Evolutionary conservation across 2,329 filamentous ascomycete genomes (phyloP), one percentile per base, ranked within the genome.

Genomic region (Ramularia endophylla): DNA sequence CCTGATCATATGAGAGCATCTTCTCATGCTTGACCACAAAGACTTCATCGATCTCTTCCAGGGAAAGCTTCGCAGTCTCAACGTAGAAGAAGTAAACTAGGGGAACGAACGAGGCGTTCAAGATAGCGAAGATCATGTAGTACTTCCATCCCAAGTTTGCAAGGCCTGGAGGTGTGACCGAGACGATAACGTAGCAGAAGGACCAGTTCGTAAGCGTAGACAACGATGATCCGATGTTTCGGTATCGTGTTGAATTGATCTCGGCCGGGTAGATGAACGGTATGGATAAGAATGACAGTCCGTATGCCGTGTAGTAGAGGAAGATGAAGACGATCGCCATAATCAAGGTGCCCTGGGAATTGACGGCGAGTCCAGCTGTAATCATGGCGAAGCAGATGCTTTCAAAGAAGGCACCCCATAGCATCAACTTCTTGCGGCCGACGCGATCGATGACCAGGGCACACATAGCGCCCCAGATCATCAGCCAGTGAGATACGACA

Each of bases 221-320:
- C 7, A 74, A 60, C 1, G 73, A 71, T 53, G 74, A 75, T 28
- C 71, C 72, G 62, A 74, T 74, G 32, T 71, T 69, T 36, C 73
- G 67, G 3, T 71, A 75, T 58, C 71, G 71, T 54, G 74, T 33
- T 18, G 48, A 43, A 29, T 48, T 74, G 53, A 74, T 36, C 51
- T 61, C 56, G 22, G 58, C 56, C 13, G 55, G 54, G 41, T 59
- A 60, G 17, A 59, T 31, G 56, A 57, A 60, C 4, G 56, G 57
- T 38, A 60, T 46, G 3, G 56, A 55, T 2, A 60, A 40, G 55
- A 55, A 59, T 6, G 73, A 79, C 0, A 79, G 79, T 28, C 80
- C 81, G 48, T 84, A 85, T 44, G 78, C 80, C 3, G 78, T 77
- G 53, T 84, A 84, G 63, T 83, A 85, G 2, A 77, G 73, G 64